Conservation (phyloP, 306 rosid genomes). For the Quillaja saponaria region DNA sequence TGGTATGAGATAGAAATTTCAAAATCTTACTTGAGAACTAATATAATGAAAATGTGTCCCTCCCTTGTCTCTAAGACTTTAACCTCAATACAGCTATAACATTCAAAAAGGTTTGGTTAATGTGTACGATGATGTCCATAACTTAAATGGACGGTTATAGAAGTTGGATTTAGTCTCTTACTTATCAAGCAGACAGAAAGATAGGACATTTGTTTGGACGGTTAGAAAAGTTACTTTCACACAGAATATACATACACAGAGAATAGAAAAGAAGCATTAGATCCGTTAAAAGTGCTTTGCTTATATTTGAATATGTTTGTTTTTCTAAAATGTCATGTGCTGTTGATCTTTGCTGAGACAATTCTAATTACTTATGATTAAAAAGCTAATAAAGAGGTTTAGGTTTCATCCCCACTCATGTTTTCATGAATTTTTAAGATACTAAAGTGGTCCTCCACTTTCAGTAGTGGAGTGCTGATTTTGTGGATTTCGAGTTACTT, state of each 20-base stretch:
- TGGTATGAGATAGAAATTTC: too few species aligned
- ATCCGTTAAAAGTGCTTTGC: constrained; percentile 5
- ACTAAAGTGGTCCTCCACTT: constrained; percentile 30
- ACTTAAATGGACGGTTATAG: too few species aligned
- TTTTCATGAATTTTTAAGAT: not conserved
- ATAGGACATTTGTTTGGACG: not conserved
- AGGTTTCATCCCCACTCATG: not conserved
- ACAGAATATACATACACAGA: not conserved
- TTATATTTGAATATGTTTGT: not conserved
- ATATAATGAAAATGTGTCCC: too few species aligned
- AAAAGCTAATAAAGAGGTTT: not conserved
- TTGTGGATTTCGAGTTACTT: constrained; percentile 26
- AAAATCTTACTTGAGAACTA: too few species aligned
- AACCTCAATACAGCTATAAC: too few species aligned
- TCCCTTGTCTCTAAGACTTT: too few species aligned
- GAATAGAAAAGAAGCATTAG: not conserved
- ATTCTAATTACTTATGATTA: constrained; percentile 3
- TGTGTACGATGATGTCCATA: too few species aligned
- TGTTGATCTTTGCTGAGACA: constrained; percentile 24
- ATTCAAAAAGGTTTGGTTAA: too few species aligned
- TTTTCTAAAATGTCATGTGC: not conserved
- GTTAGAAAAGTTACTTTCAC: constrained; percentile 1
- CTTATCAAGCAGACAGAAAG: too few species aligned
- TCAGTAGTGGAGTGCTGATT: constrained; percentile 31
- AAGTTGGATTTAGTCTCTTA: too few species aligned